phyloP scores from a whole-genome alignment of 768 basidiomycete genomes.

The Pleurotus cornucopiae region DNA sequence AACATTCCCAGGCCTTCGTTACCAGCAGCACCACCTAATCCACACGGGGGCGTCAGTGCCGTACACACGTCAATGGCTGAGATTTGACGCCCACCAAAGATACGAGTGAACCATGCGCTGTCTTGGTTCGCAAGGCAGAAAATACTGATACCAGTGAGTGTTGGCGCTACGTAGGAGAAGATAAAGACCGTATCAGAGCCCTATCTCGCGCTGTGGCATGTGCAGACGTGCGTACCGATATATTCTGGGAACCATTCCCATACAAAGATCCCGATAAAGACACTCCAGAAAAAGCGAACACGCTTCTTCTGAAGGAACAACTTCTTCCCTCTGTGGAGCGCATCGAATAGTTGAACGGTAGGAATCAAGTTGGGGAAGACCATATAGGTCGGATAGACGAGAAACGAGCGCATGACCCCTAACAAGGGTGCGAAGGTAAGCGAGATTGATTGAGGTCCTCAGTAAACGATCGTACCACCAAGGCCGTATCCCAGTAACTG shows the following conservation, averaged over 20 bases:
- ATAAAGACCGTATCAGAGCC: no score
- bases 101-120: constrained; percentile 43
- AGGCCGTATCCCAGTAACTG: constrained; percentile 40
- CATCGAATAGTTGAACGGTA: constrained; percentile 36
- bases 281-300: constrained; percentile 52
- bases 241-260: constrained; percentile 57
- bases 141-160: constrained; percentile 58
- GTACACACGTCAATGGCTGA: no score
- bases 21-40: constrained; percentile 45
- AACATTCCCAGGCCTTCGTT: constrained; percentile 63
- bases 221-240: constrained; percentile 26
- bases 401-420: constrained; percentile 42
- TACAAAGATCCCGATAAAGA: constrained; percentile 48
- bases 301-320: constrained; percentile 45
- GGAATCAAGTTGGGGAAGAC: constrained; percentile 38
- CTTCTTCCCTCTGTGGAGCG: constrained; percentile 41
- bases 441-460: no score
- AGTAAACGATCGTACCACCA: constrained; percentile 22
- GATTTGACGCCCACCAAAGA: constrained; percentile 37
- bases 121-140: constrained; percentile 51
- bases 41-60: not conserved
- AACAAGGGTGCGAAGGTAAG: not conserved
- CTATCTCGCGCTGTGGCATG: no score
- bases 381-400: constrained; percentile 48
- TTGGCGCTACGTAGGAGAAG: constrained; percentile 16